A percentile compares a stretch with the other conserved stretches of the same genome.
These are phyloP conservation scores for Hippophae rhamnoides DNA, from an alignment of 306 rosid species.

Conservation along the genomic window DNA sequence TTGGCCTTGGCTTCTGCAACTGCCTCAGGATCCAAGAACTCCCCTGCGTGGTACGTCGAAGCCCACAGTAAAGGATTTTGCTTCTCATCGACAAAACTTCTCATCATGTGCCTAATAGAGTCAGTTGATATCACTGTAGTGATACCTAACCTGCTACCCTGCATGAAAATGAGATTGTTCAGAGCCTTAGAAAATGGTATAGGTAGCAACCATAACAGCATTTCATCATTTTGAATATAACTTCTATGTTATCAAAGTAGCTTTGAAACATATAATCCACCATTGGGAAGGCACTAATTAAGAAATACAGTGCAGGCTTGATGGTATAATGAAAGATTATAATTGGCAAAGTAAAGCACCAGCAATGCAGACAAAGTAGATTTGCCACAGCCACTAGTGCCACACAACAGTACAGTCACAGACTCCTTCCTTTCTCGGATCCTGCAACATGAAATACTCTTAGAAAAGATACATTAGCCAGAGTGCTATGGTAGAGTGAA, in stretches of 20 bases:
- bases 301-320: slow-evolving; percentile 19
- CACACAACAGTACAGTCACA: slow-evolving; percentile 78
- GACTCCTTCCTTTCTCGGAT: slow-evolving; percentile 90
- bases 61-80: slow-evolving; percentile 94
- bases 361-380: slow-evolving; percentile 91
- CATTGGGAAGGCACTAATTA: not conserved
- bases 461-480: slow-evolving; percentile 6
- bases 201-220: not conserved
- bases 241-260: not conserved
- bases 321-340: slow-evolving; percentile 6
- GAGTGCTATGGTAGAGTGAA: not conserved
- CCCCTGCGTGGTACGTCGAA: slow-evolving; percentile 98
- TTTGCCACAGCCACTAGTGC: slow-evolving; percentile 98
- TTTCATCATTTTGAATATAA: not conserved
- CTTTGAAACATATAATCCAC: not conserved
- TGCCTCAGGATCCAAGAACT: slow-evolving; percentile 85
- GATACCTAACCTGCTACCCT: slow-evolving; percentile 93
- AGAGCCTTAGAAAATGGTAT: slow-evolving; percentile 2
- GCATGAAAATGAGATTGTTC: slow-evolving; percentile 21
- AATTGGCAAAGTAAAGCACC: slow-evolving; percentile 43
- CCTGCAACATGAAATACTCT: slow-evolving; percentile 34
- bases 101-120: slow-evolving; percentile 97
- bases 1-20: slow-evolving; percentile 78
- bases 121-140: slow-evolving; percentile 93
- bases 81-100: slow-evolving; percentile 86